A percentile compares a stretch with the other conserved stretches of the same genome.
phyloP scores from a whole-genome alignment of 352 stramenopile genomes.

The Globisporangium emineosum region DNA sequence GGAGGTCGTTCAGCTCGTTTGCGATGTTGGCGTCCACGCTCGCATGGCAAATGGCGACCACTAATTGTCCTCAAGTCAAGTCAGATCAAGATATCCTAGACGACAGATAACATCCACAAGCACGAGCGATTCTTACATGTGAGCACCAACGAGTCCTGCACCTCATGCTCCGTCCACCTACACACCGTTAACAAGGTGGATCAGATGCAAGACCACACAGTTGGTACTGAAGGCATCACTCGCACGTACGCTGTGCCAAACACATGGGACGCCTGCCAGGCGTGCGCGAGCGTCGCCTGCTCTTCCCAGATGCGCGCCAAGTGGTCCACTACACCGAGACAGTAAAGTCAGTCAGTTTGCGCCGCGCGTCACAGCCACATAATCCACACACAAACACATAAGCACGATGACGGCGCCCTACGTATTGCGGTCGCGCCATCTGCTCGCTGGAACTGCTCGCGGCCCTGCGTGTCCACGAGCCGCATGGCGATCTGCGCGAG shows the following conservation, averaged over 20 bases:
- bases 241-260: conserved; percentile 33
- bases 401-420: no score
- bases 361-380: no score
- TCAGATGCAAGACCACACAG: no score
- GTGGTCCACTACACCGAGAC: conserved; percentile 44
- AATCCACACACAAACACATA: no score
- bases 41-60: conserved; percentile 55
- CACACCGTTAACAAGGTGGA: background rate
- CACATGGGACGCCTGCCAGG: conserved; percentile 36
- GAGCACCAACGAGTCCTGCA: conserved; percentile 54
- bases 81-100: background rate
- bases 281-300: conserved; percentile 38
- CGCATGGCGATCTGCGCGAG: conserved; percentile 60
- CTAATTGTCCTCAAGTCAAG: conserved; percentile 13
- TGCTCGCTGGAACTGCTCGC: conserved; percentile 44
- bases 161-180: conserved; percentile 46
- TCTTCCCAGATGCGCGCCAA: conserved; percentile 50
- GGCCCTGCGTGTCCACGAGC: conserved; percentile 45
- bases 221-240: no score
- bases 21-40: conserved; percentile 55
- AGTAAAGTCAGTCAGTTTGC: background rate
- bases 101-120: background rate
- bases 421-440: conserved; percentile 56
- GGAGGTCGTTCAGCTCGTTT: conserved; percentile 36
- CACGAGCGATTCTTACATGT: conserved; percentile 27